Base-by-base conservation (phyloP, 768 basidiomycete species). In the Gelatoporia subvermispora region DNA sequence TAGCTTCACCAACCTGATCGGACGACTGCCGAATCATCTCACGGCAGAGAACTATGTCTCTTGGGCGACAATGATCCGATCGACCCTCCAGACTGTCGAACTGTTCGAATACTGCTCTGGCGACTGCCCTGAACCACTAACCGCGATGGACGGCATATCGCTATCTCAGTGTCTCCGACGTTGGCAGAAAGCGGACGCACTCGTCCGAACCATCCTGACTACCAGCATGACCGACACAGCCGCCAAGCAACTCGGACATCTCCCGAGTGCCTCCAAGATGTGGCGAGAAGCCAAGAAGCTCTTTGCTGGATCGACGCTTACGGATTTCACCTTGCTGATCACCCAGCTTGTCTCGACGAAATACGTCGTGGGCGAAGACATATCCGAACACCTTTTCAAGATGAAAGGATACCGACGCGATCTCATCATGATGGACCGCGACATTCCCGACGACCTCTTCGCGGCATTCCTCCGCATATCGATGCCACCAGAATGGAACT, bases 381-480 rank as follows among this genome's bases (percentile, higher is more conserved):
- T 45, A 3, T 18, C 16, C 2, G 51, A 8, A 7, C 54, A 58
- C 31, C 49, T 58, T 4, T 39, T 45, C 1, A 53, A 56, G 48
- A 58, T 58, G 55, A 55, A 56, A n/a, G 28, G 13, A n/a, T 41
- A 25, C 13, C 34, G 46, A 8, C 47, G 17, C 5, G 47, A 56
- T 41, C 31, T 55, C 3, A 45, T 49, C 17, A 17, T 55, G 2
- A 58, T 57, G 53, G 0, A 45, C 1, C 35, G 34, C 8, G 15
- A 45, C 24, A 51, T 58, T 13, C n/a, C 35, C 0, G 49, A 58
- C 13, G 43, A 56, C 2, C 35, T 56, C 2, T 58, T 53, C 13
- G 36, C 47, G 21, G 58, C 56, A 11, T 57, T 60, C 38, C 39
- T 60, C 8, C 15, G 42, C 8, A 52, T 60, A 11, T 55, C 53